Evolutionary conservation across 148 eudicot species (phyloP), one percentile per base, ranked within the genome.

Genomic region (Camellia granthamiana): DNA sequence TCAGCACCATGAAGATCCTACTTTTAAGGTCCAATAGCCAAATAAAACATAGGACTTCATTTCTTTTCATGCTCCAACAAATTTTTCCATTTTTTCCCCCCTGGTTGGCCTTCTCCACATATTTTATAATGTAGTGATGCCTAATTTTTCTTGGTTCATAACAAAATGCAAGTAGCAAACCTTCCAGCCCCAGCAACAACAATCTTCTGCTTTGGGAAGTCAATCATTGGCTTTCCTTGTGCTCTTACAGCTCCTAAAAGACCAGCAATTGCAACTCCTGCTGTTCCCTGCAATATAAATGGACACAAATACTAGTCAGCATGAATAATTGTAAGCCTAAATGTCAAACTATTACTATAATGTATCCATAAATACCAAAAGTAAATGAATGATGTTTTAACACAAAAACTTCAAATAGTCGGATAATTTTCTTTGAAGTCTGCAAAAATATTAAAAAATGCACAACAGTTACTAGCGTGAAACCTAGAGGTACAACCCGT

Each of bases 141-240:
- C 43, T 77, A 30, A 49, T 21, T 63, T 5, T 67, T 11, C 23
- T 2, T 38, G 11, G 49, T 46, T 41, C 44, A 16, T 10, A 23
- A 52, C 3, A 69, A 59, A 63, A 65, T 38, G 81, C 67, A 81
- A 13, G 72, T 47, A 73, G 65, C 77, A 55, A 77, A 95, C 99
- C 99, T 95, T 90, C 99, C 99, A 88, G 99, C 99, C 77, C 99
- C 99, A 54, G 99, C 99, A 85, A 95, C 99, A 81, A 95, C 97
- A 85, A 95, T 95, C 84, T 90, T 95, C 87, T 88, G 92, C 81
- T 92, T 95, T 83, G 99, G 97, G 77, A 95, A 95, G 89, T 95
- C 98, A 69, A 95, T 93, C 97, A 95, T 88, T 81, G 93, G 93
- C 80, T 89, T 91, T 78, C 99, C 97, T 85, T 95, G 99, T 75